phyloP scores from a whole-genome alignment of 1,284 basidiomycete genomes.

The Austropuccinia psidii region DNA sequence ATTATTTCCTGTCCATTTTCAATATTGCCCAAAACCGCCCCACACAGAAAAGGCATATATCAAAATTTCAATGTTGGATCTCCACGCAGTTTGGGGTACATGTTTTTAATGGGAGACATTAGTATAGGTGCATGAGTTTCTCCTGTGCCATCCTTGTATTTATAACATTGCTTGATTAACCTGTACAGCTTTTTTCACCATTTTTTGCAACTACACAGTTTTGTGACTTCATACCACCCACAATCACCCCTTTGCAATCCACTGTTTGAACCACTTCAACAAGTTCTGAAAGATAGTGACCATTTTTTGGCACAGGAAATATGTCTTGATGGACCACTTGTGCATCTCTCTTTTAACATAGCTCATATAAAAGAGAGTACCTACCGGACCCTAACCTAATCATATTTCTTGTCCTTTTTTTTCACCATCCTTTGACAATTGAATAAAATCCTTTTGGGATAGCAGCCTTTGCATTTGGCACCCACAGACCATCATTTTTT shows the following conservation, averaged over 20 bases:
- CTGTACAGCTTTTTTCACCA: background rate
- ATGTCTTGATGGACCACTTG: background rate
- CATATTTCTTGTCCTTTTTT: background rate
- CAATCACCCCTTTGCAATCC: background rate
- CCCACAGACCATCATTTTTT: background rate
- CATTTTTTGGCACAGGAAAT: background rate
- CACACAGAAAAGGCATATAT: background rate
- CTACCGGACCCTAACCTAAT: background rate
- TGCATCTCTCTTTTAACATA: background rate
- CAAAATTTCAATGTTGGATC: background rate
- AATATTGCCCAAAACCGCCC: background rate
- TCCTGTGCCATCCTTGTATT: background rate
- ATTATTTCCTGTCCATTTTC: background rate
- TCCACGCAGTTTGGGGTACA: background rate
- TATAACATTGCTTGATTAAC: background rate
- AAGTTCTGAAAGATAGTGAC: background rate
- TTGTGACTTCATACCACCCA: background rate
- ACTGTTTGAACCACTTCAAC: background rate
- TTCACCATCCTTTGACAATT: background rate
- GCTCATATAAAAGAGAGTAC: background rate
- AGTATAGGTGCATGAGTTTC: background rate
- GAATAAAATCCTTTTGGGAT: background rate
- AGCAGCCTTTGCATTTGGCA: background rate
- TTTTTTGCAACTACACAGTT: background rate
- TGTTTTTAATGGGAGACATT: background rate